These are phyloP conservation scores for Barnettozyma californica DNA, from an alignment of 805 yeast species.

Conservation along the genomic window DNA sequence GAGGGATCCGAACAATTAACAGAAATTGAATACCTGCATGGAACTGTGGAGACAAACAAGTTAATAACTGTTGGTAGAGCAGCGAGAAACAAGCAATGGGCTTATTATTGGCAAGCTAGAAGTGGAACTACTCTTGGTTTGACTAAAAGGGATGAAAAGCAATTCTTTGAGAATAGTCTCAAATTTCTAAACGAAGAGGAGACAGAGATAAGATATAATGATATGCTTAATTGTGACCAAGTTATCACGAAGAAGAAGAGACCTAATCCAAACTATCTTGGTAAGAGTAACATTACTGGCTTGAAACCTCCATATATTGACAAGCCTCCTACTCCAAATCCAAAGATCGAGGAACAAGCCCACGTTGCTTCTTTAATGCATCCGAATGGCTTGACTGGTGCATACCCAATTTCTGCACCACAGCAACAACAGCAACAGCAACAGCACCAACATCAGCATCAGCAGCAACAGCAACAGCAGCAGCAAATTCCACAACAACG, in stretches of 20 bases:
- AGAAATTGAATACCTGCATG: constrained; percentile 46
- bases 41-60: constrained; percentile 40
- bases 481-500: constrained; percentile 2
- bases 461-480: constrained; percentile 3
- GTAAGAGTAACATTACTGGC: constrained; percentile 39
- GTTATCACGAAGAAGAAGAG: constrained; percentile 37
- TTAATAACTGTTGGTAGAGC: constrained; percentile 38
- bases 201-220: constrained; percentile 31
- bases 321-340: not conserved
- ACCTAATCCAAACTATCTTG: constrained; percentile 45
- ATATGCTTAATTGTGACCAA: constrained; percentile 36
- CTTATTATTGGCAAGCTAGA: constrained; percentile 40
- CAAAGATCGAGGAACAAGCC: not conserved
- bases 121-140: constrained; percentile 35
- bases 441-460: constrained; percentile 2
- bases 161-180: constrained; percentile 26
- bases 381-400: not conserved
- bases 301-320: constrained; percentile 38
- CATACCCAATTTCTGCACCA: not conserved
- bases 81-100: constrained; percentile 43
- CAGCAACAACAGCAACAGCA: not conserved
- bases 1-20: constrained; percentile 34
- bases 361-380: not conserved
- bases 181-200: constrained; percentile 28
- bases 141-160: constrained; percentile 21